Conservation (phyloP, 805 yeast genomes). For the Hanseniaspora guilliermondii region DNA sequence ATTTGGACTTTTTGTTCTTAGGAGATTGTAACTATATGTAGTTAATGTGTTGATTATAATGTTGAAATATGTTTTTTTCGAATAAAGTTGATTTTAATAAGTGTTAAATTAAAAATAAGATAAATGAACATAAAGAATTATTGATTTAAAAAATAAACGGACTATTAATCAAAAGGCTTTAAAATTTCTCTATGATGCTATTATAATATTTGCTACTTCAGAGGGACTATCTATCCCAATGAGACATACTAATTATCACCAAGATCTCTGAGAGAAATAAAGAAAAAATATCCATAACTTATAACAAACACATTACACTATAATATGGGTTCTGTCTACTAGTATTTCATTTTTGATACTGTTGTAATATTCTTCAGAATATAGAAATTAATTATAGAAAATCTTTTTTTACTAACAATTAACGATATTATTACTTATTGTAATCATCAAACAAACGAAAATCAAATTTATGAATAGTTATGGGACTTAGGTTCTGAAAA, state of each 20-base stretch:
- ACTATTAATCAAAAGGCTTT: not conserved
- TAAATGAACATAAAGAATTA: not conserved
- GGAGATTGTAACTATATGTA: not conserved
- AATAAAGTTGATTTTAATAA: not conserved
- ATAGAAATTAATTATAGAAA: not conserved
- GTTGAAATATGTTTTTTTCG: not conserved
- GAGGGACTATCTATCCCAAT: slow-evolving; percentile 60
- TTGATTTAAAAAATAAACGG: not conserved
- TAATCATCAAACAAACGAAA: not conserved
- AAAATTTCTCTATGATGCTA: slow-evolving; percentile 49
- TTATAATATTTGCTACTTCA: slow-evolving; percentile 95
- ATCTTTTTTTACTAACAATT: slow-evolving; percentile 35
- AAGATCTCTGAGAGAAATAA: slow-evolving; percentile 82
- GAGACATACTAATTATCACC: slow-evolving; percentile 92
- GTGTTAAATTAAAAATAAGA: not conserved
- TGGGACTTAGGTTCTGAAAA: slow-evolving; percentile 84
- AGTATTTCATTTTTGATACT: not conserved
- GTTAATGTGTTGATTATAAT: slow-evolving; percentile 8
- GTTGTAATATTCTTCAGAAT: not conserved
- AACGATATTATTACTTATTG: not conserved
- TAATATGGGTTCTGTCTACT: not conserved
- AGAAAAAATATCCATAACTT: slow-evolving; percentile 21
- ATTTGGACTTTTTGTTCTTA: not conserved
- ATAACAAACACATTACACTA: slow-evolving; percentile 6
- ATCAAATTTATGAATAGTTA: slow-evolving; percentile 40